Evolutionary conservation across 1,284 basidiomycete species (phyloP).

Genomic region (Exobasidium rhododendri): DNA sequence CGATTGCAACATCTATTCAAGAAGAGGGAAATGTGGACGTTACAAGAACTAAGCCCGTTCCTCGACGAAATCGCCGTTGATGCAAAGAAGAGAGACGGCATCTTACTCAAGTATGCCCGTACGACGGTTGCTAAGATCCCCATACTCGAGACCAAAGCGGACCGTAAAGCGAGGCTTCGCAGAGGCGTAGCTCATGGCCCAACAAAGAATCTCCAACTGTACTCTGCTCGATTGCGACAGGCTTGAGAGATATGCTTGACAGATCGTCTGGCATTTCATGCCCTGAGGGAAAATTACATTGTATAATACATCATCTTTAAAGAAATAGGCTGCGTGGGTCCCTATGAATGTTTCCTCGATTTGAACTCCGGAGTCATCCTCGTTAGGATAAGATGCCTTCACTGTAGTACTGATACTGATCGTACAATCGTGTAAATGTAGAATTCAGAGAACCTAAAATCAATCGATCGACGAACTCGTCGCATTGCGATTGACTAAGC

Average conservation of each 20-base stretch:
- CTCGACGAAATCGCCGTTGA: constrained; percentile 31
- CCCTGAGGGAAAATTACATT: neutral
- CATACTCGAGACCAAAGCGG: neutral
- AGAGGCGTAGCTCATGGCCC: neutral
- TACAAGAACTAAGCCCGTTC: constrained; percentile 55
- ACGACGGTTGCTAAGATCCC: constrained; percentile 29
- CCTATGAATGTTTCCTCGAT: neutral
- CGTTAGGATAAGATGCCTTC: constrained; percentile 4
- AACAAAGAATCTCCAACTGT: neutral
- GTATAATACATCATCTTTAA: neutral
- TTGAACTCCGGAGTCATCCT: no score
- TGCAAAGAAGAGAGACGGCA: constrained; percentile 28
- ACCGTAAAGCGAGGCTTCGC: neutral
- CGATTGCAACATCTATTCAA: constrained; percentile 52
- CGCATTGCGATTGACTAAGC: constrained; percentile 79
- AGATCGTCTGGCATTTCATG: no score
- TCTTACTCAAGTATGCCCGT: constrained; percentile 40
- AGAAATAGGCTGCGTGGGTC: no score
- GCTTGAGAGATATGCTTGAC: no score
- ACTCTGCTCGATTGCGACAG: constrained; percentile 10
- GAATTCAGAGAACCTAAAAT: constrained; percentile 43
- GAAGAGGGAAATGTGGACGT: constrained; percentile 41
- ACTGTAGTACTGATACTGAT: constrained; percentile 45
- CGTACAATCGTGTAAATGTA: constrained; percentile 53
- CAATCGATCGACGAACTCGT: constrained; percentile 68